phyloP scores from a whole-genome alignment of 1,139 yeast species.

The Debaryomyces robertsiae region DNA sequence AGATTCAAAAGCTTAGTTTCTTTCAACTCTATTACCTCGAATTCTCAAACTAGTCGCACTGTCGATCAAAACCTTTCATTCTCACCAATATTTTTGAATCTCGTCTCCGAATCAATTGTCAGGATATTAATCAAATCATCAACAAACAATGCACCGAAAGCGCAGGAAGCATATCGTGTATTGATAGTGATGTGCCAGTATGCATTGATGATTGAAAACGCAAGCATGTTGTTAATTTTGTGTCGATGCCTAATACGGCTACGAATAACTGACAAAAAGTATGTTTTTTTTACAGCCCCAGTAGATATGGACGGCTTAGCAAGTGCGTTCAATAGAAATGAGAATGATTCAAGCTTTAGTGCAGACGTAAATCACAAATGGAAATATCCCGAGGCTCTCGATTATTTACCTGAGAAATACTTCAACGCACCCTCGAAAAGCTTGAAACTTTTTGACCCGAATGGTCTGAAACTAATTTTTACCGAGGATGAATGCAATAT shows the following conservation, averaged over 20 bases:
- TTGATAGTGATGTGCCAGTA: constrained; percentile 29
- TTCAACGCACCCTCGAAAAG: constrained; percentile 35
- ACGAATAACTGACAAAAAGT: constrained; percentile 51
- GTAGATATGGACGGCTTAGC: constrained; percentile 69
- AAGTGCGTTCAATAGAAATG: constrained; percentile 56
- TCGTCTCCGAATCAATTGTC: constrained; percentile 36
- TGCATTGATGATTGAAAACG: constrained; percentile 30
- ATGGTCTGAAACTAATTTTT: constrained; percentile 14
- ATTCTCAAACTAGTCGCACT: constrained; percentile 10
- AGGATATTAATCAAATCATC: constrained; percentile 33
- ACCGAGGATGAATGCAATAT: constrained; percentile 24
- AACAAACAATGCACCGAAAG: constrained; percentile 28
- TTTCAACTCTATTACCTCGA: constrained; percentile 21
- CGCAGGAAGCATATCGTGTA: constrained; percentile 31
- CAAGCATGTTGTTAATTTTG: constrained; percentile 46
- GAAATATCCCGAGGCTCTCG: constrained; percentile 62
- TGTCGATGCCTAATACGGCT: constrained; percentile 59
- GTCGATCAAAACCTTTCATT: constrained; percentile 2
- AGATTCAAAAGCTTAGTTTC: constrained; percentile 27
- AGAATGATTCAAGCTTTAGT: constrained; percentile 25
- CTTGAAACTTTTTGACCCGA: constrained; percentile 19
- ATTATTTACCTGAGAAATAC: constrained; percentile 48
- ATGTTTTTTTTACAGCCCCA: constrained; percentile 55
- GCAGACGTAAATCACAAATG: constrained; percentile 35
- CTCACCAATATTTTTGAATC: constrained; percentile 18